These are phyloP conservation scores for Neurospora sp. DNA, from an alignment of 495 filamentous ascomycete genomes.

Conservation along the genomic window DNA sequence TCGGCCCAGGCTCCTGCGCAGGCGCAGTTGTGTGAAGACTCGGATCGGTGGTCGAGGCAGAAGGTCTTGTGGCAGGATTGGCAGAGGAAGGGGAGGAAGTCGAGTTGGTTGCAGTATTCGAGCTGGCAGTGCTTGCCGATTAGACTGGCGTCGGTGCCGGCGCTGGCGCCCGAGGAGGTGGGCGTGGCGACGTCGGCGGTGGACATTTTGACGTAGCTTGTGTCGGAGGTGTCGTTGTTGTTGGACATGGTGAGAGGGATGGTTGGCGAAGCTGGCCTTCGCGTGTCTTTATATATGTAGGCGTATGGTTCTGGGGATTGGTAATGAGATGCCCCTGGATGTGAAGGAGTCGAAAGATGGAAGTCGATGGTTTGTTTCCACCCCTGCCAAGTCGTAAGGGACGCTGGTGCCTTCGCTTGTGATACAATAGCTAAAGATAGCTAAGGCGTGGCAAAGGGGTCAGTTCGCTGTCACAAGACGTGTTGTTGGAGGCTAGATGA, in stretches of 20 bases:
- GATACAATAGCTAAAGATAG: not conserved
- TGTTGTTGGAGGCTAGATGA: not conserved
- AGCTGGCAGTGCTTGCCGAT: constrained; percentile 90
- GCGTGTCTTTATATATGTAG: constrained; percentile 5
- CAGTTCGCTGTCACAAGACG: not conserved
- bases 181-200: constrained; percentile 41
- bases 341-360: not conserved
- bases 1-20: constrained; percentile 81
- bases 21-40: constrained; percentile 70
- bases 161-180: constrained; percentile 17
- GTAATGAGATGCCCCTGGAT: not conserved
- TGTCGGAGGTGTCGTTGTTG: constrained; percentile 24
- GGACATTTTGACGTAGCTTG: constrained; percentile 39
- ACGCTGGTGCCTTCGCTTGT: not conserved
- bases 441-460: not conserved
- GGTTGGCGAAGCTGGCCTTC: not conserved
- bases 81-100: constrained; percentile 94
- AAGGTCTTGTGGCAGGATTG: constrained; percentile 76
- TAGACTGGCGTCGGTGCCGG: constrained; percentile 68
- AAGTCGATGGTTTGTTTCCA: not conserved
- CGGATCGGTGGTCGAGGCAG: constrained; percentile 91
- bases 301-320: not conserved
- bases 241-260: constrained; percentile 27
- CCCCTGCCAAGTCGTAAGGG: not conserved
- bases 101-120: constrained; percentile 82